Evolutionary conservation across 2,329 filamentous ascomycete genomes (phyloP), one percentile per base, ranked within the genome.

Genomic region (Penicillium corylophilum): DNA sequence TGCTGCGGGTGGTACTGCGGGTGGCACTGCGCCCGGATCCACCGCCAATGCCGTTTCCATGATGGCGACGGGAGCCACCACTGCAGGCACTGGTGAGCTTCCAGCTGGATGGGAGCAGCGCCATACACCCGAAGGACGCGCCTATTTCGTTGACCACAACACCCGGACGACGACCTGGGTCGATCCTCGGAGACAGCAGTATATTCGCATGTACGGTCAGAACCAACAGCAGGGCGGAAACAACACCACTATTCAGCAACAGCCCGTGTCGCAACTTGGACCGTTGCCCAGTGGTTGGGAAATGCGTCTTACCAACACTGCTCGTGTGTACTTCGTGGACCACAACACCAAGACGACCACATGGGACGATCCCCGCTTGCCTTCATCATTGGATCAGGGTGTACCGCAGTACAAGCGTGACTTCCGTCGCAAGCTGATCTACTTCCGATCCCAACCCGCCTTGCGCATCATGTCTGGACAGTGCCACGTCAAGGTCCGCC

Each of bases 301-400:
- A 79, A 99, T 99, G 94, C 90, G 94, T 54, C 85, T 99, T 46
- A 99, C 94, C 47, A 97, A 99, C 73, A 99, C 94, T 13, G 94
- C 94, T 24, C 84, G 94, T 53, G 94, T 99, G 15, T 99, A 99
- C 76, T 99, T 99, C 72, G 94, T 99, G 40, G 94, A 99, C 67
- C 94, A 99, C 77, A 99, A 99, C 76, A 99, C 94, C 40, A 99
- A 99, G 80, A 99, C 94, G 0, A 99, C 94, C 3, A 99, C 94
- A 1, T 99, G 94, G 94, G 94, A 99, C 68, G 94, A 99, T 67
- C 94, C 94, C 31, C 85, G 94, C 67, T 78, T 99, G 62, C 94
- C 94, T 22, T 97, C 93, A 2, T 97, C 94, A 1, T 79, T 99
- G 55, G 94, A 99, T 65, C 94, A 99, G 75, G 96, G 96, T 56